Evolutionary conservation across 176 grass and related monocot species (phyloP).

Genomic region (Ampelocalamus luodianensis): DNA sequence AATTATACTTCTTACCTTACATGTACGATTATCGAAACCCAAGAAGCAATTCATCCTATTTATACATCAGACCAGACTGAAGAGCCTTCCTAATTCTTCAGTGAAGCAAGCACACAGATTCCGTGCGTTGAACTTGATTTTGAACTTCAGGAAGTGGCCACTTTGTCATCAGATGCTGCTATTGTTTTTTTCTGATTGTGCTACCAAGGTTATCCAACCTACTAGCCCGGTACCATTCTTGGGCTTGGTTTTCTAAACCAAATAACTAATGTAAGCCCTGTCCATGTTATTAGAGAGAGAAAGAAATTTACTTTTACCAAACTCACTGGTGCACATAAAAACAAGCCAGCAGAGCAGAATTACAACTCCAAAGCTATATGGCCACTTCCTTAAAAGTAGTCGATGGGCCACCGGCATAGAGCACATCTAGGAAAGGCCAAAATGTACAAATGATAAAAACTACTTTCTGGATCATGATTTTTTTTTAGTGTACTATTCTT

Average conservation of each 20-base stretch:
- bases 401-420: not conserved
- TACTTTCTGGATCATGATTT: constrained; percentile 15
- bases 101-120: not conserved
- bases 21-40: not conserved
- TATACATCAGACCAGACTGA: constrained; percentile 21
- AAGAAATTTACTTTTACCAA: not conserved
- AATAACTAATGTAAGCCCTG: not conserved
- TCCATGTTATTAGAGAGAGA: not conserved
- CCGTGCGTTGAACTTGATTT: not conserved
- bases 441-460: not conserved
- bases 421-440: not conserved
- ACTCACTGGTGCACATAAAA: not conserved
- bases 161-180: constrained; percentile 6
- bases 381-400: not conserved
- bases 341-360: not conserved
- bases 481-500: not conserved
- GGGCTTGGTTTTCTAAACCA: constrained; percentile 2
- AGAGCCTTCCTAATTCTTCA: not conserved
- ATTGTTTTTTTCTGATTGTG: not conserved
- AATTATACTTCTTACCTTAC: not conserved
- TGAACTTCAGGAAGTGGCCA: not conserved
- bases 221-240: not conserved
- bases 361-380: not conserved
- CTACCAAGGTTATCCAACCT: constrained; percentile 14
- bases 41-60: not conserved